Base-by-base conservation (phyloP, 306 rosid species). In the Lathyrus aphaca region DNA sequence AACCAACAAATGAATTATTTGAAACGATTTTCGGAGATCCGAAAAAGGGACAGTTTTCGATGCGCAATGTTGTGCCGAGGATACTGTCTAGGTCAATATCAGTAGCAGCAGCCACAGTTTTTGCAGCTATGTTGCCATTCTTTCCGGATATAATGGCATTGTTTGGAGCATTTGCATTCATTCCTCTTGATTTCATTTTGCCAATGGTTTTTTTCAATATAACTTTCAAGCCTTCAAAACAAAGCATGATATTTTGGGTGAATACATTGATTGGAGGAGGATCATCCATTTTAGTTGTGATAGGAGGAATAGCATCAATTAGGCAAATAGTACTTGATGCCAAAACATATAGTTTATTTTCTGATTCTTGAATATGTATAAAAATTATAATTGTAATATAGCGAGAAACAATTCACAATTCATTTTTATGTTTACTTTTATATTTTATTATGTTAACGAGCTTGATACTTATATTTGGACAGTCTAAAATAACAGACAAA, bases 111-210 rank as follows among this genome's bases (percentile, higher is more conserved):
- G 96, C 86, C 3, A 86, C 95, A 5, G 6, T 67, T 9, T 72
- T 89, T 3, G 96, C 95, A 25, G 86, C 98, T 8, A 89, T 92
- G 98, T 32, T 92, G 29, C 96, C 98, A 46, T 89, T 92, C 85
- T 87, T 92, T 74, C 79, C 90, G 11, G 98, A 92, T 74, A 71
- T 92, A 67, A 83, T 79, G 89, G 89, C 98, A 15, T 30, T 92
- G 65, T 77, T 92, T 48, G 96, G 95, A 13, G 89, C 96, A 63
- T 85, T 92, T 75, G 98, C 91, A 12, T 86, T 54, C 84, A 82
- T 92, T 66, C 98, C 98, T 73, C 79, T 89, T 4, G 92, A 89
- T 74, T 87, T 86, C 71, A 89, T 92, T 30, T 79, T 92, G 74
- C 98, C 98, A 5, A 92, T 89, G 96, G 19, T 89, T 25, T 80